Evolutionary conservation across 495 filamentous ascomycete species (phyloP).

Genomic region (Aspergillus conjunctus): DNA sequence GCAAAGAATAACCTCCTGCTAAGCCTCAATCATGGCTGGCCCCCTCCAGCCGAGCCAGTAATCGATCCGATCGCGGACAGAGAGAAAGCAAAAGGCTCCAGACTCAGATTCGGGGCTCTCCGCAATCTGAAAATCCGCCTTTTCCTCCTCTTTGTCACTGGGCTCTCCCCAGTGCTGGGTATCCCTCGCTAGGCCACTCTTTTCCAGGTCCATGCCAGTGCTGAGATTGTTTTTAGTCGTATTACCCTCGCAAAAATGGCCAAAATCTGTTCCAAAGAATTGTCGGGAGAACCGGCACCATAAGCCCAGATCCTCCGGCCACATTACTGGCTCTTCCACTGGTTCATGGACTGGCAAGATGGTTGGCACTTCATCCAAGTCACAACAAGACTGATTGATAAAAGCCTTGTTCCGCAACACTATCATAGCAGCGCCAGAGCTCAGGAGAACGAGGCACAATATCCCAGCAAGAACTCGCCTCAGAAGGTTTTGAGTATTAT

Average conservation of each 20-base stretch:
- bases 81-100: background rate
- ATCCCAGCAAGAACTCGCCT: conserved; percentile 2
- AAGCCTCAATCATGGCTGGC: conserved; percentile 12
- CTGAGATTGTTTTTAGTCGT: background rate
- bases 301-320: background rate
- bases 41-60: conserved; percentile 45
- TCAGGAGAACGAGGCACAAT: conserved; percentile 9
- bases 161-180: too few relatives aligned
- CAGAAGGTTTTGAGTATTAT: background rate
- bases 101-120: too few relatives aligned
- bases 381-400: background rate
- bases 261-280: background rate
- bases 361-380: too few relatives aligned
- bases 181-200: background rate
- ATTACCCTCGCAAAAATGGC: background rate
- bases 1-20: too few relatives aligned
- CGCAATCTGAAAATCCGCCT: too few relatives aligned
- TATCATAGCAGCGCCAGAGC: background rate
- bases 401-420: background rate
- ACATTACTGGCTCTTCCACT: background rate
- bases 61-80: conserved; percentile 36
- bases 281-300: background rate
- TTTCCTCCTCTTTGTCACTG: too few relatives aligned
- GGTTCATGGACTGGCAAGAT: too few relatives aligned
- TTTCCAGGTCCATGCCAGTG: too few relatives aligned